Base-by-base conservation (phyloP, 2,329 filamentous ascomycete genomes). In the Verticillium dahliae region DNA sequence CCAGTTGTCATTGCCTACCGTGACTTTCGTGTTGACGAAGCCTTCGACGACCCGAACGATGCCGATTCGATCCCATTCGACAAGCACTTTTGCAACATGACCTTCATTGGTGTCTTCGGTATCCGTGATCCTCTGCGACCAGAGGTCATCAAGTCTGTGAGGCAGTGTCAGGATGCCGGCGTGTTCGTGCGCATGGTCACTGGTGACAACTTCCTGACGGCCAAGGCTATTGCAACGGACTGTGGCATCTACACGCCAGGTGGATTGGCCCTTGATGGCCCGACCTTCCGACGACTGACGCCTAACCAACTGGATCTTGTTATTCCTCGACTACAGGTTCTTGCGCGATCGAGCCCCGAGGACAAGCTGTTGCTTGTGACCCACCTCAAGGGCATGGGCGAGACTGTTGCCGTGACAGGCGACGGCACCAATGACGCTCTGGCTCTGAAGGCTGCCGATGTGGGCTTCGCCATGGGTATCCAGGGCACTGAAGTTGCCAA, bases 201-300 rank as follows among this genome's bases (percentile, higher is more conserved):
- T 2, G 77, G 77, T 15, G 76, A 79, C 63, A 79, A 79, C 62
- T 77, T 90, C 64, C 79, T 86, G 22, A 92, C 90, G 27, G 90
- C 88, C 9, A 85, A 84, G 58, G 90, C 90, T 2, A 92, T 92
- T 67, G 89, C 90, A 1, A 81, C 78, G 9, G 87, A 92, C 62
- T 92, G 90, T 65, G 90, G 90, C 58, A 90, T 92, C 62, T 81
- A 82, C 73, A 81, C 81, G 18, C 66, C 73, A 14, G 82, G 83
- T 54, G 86, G 83, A 5, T 74, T 87, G 62, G 83, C 87, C 57
- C 88, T 90, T 86, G 87, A 90, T 74, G 88, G 87, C 0, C 87
- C 86, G 10, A 81, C 79, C 45, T 90, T 90, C 74, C 81, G 88
- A 52, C 82, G 84, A 62, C 79, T 90, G 15, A 81, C 78, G 10